phyloP scores from a whole-genome alignment of 1,284 basidiomycete species.

The Retiboletus flavoniger region DNA sequence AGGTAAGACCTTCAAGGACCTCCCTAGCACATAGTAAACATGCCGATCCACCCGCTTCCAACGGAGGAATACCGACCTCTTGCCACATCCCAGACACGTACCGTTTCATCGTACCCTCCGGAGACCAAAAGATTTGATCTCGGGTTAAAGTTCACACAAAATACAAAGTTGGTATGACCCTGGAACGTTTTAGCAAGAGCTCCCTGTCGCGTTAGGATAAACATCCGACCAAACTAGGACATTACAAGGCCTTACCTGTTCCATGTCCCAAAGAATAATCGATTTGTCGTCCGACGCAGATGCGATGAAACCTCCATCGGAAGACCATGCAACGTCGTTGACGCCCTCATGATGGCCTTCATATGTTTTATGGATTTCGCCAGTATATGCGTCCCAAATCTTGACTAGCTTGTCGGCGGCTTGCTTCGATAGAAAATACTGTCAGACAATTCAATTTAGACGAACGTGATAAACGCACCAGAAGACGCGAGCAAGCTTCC shows the following conservation, averaged over 20 bases:
- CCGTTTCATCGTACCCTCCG: constrained; percentile 93
- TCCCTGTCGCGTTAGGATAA: constrained; percentile 42
- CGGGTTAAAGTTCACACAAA: constrained; percentile 90
- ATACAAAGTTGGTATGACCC: constrained; percentile 92
- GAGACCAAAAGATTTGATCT: constrained; percentile 87
- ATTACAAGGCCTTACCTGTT: constrained; percentile 46
- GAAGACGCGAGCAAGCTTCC: constrained; percentile 71
- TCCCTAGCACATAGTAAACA: constrained; percentile 47
- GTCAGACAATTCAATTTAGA: constrained; percentile 20
- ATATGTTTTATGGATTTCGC: constrained; percentile 69
- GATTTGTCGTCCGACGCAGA: constrained; percentile 91
- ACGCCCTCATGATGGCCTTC: constrained; percentile 78
- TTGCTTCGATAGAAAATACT: constrained; percentile 42
- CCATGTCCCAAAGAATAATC: constrained; percentile 78
- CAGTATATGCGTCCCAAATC: constrained; percentile 72
- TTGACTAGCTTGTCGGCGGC: constrained; percentile 79
- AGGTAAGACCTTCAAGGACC: constrained; percentile 77
- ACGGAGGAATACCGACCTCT: constrained; percentile 53
- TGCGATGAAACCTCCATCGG: constrained; percentile 77
- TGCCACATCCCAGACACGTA: constrained; percentile 93
- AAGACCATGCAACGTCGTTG: constrained; percentile 86
- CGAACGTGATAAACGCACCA: constrained; percentile 48
- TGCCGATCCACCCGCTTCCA: not conserved
- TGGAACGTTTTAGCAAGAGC: constrained; percentile 59
- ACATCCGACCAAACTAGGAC: constrained; percentile 4